Evolutionary conservation across 2,329 filamentous ascomycete genomes (phyloP).

Genomic region (Scytalidium lignicola): DNA sequence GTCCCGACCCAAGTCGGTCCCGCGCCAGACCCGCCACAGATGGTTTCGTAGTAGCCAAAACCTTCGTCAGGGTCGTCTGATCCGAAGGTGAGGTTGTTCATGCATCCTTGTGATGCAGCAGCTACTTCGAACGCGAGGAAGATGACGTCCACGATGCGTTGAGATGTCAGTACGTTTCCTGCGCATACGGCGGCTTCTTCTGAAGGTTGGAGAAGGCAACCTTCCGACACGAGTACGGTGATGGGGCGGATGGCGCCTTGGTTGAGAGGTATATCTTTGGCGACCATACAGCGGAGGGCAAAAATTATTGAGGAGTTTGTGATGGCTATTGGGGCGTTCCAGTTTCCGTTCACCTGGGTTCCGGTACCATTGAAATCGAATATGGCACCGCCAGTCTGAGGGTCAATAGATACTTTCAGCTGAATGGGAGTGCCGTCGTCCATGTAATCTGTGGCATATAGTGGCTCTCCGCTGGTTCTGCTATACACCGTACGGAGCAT

Average conservation of each 20-base stretch:
- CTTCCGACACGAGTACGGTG: conserved; percentile 61
- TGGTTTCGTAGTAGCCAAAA: conserved; percentile 82
- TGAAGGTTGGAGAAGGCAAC: conserved; percentile 65
- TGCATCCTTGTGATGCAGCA: conserved; percentile 71
- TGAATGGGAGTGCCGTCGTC: conserved; percentile 76
- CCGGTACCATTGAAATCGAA: conserved; percentile 75
- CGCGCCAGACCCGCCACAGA: conserved; percentile 69
- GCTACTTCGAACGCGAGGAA: conserved; percentile 72
- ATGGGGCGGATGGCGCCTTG: conserved; percentile 76
- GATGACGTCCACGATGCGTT: conserved; percentile 75
- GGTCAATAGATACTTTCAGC: conserved; percentile 67
- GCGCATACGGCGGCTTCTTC: conserved; percentile 73
- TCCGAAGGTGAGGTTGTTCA: conserved; percentile 78
- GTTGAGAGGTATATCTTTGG: conserved; percentile 77
- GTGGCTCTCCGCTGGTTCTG: conserved; percentile 58
- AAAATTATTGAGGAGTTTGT: conserved; percentile 81
- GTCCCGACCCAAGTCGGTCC: conserved; percentile 67
- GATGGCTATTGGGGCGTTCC: conserved; percentile 74
- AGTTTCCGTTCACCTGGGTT: conserved; percentile 68
- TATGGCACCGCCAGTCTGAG: conserved; percentile 62
- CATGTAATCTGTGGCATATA: conserved; percentile 73
- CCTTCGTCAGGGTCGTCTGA: conserved; percentile 58
- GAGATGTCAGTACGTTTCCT: conserved; percentile 72
- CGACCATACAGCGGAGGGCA: conserved; percentile 71
- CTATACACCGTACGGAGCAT: conserved; percentile 65